Conservation (phyloP, 768 basidiomycete species). For the Suillus alpinus region DNA sequence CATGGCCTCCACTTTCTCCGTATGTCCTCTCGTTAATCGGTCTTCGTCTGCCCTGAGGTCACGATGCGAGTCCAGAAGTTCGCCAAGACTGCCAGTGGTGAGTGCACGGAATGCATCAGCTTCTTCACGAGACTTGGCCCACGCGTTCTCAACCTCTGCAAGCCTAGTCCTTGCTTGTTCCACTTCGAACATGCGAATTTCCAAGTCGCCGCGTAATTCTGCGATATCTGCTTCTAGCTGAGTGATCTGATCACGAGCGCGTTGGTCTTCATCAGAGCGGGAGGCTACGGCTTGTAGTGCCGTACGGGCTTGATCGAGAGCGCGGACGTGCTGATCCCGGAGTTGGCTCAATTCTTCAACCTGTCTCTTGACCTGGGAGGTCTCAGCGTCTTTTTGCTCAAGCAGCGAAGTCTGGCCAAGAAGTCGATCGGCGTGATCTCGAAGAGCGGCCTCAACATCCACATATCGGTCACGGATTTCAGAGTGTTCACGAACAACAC, state of each 20-base stretch:
- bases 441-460: conserved; percentile 57
- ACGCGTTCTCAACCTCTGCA: conserved; percentile 83
- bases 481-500: conserved; percentile 59
- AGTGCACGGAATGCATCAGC: conserved; percentile 86
- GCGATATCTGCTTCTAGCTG: conserved; percentile 75
- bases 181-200: conserved; percentile 68
- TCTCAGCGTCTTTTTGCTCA: conserved; percentile 80
- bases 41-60: conserved; percentile 85
- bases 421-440: conserved; percentile 75
- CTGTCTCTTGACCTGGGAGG: conserved; percentile 57
- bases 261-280: conserved; percentile 75
- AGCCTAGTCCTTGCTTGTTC: conserved; percentile 66
- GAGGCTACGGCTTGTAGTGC: conserved; percentile 75
- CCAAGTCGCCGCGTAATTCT: conserved; percentile 79
- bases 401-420: conserved; percentile 69
- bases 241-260: conserved; percentile 64
- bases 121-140: conserved; percentile 90
- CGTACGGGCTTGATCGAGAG: conserved; percentile 79
- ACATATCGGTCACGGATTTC: conserved; percentile 67
- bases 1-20: conserved; percentile 78
- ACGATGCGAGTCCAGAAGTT: conserved; percentile 84
- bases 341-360: conserved; percentile 68
- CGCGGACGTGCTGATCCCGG: conserved; percentile 81
- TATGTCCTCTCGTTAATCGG: conserved; percentile 67
- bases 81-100: conserved; percentile 82